These are phyloP conservation scores for Pulveroboletus sp. DNA, from an alignment of 768 basidiomycete species.

Conservation along the genomic window DNA sequence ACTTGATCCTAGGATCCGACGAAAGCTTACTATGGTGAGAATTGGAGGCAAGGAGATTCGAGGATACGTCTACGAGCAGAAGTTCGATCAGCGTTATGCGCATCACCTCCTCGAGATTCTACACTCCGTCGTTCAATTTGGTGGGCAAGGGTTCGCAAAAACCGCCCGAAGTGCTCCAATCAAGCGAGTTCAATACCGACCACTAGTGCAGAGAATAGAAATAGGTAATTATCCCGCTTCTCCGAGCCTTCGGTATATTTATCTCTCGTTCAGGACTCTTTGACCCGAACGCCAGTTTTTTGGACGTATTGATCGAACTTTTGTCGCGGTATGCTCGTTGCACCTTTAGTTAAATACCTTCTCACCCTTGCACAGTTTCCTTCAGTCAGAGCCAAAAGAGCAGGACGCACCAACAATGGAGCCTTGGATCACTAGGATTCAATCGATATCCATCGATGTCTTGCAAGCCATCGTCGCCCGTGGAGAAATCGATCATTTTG, in stretches of 20 bases:
- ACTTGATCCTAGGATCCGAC: conserved; percentile 61
- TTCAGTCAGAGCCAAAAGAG: conserved; percentile 72
- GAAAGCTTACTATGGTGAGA: conserved; percentile 44
- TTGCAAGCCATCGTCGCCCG: conserved; percentile 78
- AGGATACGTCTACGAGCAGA: conserved; percentile 61
- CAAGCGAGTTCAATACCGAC: conserved; percentile 59
- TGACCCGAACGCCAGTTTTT: conserved; percentile 59
- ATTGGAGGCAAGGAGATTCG: conserved; percentile 64
- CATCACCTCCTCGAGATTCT: conserved; percentile 75
- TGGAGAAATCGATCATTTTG: conserved; percentile 65
- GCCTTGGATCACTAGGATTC: conserved; percentile 57
- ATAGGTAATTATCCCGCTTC: conserved; percentile 39
- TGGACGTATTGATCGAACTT: conserved; percentile 72
- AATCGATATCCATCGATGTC: conserved; percentile 73
- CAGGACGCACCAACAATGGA: conserved; percentile 47
- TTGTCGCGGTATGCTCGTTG: conserved; percentile 64
- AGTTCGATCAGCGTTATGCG: conserved; percentile 72
- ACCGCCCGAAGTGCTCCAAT: conserved; percentile 61
- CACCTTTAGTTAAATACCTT: neutral
- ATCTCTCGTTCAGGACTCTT: conserved; percentile 24
- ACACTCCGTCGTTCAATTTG: conserved; percentile 74
- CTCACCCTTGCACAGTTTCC: conserved; percentile 43
- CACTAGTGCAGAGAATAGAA: conserved; percentile 57
- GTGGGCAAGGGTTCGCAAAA: conserved; percentile 83
- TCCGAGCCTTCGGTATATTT: conserved; percentile 1